Evolutionary conservation across 768 basidiomycete species (phyloP).

Genomic region (Gloeopeniophorella convolvens): DNA sequence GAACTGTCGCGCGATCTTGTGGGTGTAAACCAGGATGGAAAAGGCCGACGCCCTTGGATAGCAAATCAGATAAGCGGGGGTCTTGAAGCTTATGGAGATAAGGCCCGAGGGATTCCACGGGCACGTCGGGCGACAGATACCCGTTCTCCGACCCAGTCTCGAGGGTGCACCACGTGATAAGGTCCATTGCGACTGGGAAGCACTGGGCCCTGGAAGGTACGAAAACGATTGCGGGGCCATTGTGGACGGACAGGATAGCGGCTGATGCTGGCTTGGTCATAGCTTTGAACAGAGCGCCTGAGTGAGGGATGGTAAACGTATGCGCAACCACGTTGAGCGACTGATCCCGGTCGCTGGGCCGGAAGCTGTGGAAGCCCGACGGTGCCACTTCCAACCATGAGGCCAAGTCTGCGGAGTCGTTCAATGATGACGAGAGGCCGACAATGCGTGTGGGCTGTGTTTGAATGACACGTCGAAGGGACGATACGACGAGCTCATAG

Average conservation of each 20-base stretch:
- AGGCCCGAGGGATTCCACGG: conserved; percentile 51
- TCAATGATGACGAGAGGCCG: conserved; percentile 70
- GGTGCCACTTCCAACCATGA: conserved; percentile 74
- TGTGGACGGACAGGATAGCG: conserved; percentile 47
- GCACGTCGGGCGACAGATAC: conserved; percentile 49
- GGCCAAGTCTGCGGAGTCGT: conserved; percentile 75
- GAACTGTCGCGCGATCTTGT: conserved; percentile 61
- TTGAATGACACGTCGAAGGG: conserved; percentile 61
- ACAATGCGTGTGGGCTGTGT: conserved; percentile 61
- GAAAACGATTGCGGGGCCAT: conserved; percentile 67
- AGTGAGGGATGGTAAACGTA: conserved; percentile 82
- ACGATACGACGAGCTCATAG: conserved; percentile 80
- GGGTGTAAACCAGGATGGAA: conserved; percentile 69
- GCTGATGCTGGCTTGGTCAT: conserved; percentile 89
- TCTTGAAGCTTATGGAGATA: conserved; percentile 58
- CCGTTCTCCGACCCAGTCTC: conserved; percentile 63
- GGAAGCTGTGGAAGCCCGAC: conserved; percentile 64
- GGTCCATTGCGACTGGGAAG: conserved; percentile 62
- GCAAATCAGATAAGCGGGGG: conserved; percentile 54
- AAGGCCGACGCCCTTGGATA: conserved; percentile 84
- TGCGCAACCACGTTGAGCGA: conserved; percentile 61
- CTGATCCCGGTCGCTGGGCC: conserved; percentile 77
- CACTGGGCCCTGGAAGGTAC: conserved; percentile 84
- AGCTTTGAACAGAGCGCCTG: conserved; percentile 78
- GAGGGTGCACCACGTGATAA: conserved; percentile 83